A percentile compares a stretch with the other conserved stretches of the same genome.
phyloP scores from a whole-genome alignment of 306 rosid species.

The Gastrolobium villosum region DNA sequence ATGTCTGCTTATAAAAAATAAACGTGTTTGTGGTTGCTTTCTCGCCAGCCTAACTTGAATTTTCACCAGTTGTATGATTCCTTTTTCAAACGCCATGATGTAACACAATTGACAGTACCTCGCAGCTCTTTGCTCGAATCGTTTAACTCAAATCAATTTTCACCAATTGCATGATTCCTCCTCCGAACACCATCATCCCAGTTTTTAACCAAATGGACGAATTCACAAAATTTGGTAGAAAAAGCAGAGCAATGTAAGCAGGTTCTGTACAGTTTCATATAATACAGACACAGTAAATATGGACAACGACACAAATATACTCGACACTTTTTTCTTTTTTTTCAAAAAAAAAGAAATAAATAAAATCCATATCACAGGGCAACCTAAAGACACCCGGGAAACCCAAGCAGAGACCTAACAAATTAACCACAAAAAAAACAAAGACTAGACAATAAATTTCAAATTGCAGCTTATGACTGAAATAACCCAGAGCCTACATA shows the following conservation, averaged over 20 bases:
- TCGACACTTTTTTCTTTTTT: neutral
- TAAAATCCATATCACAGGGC: constrained; percentile 39
- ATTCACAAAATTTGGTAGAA: neutral
- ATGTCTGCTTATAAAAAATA: neutral
- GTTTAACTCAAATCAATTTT: constrained; percentile 1
- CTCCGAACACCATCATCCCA: neutral
- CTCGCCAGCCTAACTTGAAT: neutral
- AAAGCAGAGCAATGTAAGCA: constrained; percentile 32
- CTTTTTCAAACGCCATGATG: neutral
- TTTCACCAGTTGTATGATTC: neutral
- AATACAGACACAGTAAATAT: constrained; percentile 23
- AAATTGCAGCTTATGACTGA: constrained; percentile 34
- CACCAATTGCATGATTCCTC: constrained; percentile 10
- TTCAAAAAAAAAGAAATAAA: neutral
- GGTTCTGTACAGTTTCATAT: constrained; percentile 45
- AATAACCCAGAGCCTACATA: constrained; percentile 41
- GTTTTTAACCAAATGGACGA: neutral
- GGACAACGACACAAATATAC: constrained; percentile 36
- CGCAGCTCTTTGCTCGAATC: neutral
- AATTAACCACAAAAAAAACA: neutral
- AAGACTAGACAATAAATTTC: neutral
- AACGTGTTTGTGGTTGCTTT: neutral
- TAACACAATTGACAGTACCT: neutral
- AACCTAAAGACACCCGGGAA: constrained; percentile 30
- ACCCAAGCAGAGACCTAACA: constrained; percentile 30